A percentile compares a stretch with the other conserved stretches of the same genome.
Conservation (phyloP, 192 early-diverging fungal genomes). For the Backusella mclennaniae region DNA sequence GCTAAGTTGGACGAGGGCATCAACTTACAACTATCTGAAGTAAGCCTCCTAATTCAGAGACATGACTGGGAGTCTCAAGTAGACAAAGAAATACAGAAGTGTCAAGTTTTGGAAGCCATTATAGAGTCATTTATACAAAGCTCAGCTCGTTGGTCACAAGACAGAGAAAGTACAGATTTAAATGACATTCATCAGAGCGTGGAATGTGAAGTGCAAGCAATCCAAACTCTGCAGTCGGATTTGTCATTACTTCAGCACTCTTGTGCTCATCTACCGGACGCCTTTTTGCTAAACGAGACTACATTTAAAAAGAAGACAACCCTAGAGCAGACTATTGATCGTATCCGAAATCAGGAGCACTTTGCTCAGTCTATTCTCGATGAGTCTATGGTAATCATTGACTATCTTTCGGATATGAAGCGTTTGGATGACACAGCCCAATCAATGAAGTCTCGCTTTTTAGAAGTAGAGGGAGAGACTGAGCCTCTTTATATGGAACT, state of each 20-base stretch:
- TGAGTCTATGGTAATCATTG: not conserved
- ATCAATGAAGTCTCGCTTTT: not conserved
- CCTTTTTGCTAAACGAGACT: not conserved
- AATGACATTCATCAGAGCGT: not conserved
- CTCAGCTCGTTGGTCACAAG: not conserved
- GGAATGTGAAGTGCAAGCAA: not conserved
- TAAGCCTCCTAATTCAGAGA: not conserved
- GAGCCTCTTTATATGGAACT: not conserved
- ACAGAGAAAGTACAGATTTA: not conserved
- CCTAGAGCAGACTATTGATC: not conserved
- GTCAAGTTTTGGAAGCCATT: not conserved
- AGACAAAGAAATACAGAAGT: not conserved
- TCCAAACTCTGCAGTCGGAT: not conserved
- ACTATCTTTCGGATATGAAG: not conserved
- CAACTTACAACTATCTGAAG: not conserved
- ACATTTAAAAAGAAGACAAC: not conserved
- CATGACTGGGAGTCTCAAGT: not conserved
- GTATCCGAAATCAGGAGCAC: not conserved
- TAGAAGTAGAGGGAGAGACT: not conserved
- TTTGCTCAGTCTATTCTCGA: constrained; percentile 7
- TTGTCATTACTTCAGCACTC: not conserved
- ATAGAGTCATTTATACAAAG: not conserved
- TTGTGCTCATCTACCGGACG: not conserved
- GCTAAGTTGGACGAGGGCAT: not conserved
- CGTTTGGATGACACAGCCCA: not conserved